Conservation (phyloP, 2,329 filamentous ascomycete species). For the Lojkania enalia region DNA sequence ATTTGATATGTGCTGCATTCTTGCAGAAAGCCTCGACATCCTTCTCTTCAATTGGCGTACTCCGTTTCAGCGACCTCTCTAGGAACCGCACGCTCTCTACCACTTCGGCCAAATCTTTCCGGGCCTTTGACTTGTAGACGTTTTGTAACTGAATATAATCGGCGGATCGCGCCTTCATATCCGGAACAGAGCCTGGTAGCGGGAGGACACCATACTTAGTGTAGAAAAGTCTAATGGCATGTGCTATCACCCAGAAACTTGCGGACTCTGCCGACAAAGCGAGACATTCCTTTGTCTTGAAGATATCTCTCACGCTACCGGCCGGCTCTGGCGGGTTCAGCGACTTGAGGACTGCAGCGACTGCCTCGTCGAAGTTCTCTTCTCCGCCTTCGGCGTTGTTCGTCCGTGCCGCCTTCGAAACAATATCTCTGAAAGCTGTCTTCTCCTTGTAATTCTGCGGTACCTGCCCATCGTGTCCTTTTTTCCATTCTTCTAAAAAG, state of each 20-base stretch:
- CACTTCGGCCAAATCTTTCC: slow-evolving; percentile 76
- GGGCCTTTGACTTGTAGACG: slow-evolving; percentile 88
- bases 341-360: slow-evolving; percentile 84
- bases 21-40: slow-evolving; percentile 95
- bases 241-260: slow-evolving; percentile 87
- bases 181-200: slow-evolving; percentile 82
- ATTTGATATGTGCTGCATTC: slow-evolving; percentile 88
- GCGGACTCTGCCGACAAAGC: slow-evolving; percentile 54
- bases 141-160: slow-evolving; percentile 91
- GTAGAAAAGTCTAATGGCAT: slow-evolving; percentile 78
- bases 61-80: slow-evolving; percentile 56
- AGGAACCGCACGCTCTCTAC: slow-evolving; percentile 63
- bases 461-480: slow-evolving; percentile 65
- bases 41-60: slow-evolving; percentile 60
- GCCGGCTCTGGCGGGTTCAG: slow-evolving; percentile 70
- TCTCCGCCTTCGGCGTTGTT: slow-evolving; percentile 83
- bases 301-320: slow-evolving; percentile 73
- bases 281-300: slow-evolving; percentile 68
- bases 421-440: slow-evolving; percentile 72
- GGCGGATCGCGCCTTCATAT: slow-evolving; percentile 94
- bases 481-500: slow-evolving; percentile 81
- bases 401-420: slow-evolving; percentile 68
- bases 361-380: slow-evolving; percentile 96
- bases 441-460: slow-evolving; percentile 85
- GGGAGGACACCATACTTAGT: slow-evolving; percentile 73